Conservation (phyloP, 2,329 filamentous ascomycete species). For the Cordyceps militaris region DNA sequence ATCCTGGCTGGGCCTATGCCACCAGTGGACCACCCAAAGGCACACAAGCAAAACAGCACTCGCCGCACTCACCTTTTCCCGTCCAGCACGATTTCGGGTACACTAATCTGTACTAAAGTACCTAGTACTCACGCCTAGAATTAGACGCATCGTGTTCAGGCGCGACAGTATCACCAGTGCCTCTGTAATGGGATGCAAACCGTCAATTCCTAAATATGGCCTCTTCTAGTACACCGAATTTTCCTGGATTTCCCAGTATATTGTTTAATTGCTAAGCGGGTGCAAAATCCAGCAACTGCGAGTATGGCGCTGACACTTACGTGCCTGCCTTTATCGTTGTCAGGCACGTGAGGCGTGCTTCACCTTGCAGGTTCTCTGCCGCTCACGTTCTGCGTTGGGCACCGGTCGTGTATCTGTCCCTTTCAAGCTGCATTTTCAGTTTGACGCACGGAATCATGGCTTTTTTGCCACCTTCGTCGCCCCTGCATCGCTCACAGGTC, state of each 20-base stretch:
- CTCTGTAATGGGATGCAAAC: neutral
- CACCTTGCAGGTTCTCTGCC: constrained; percentile 5
- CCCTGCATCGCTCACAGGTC: constrained; percentile 4
- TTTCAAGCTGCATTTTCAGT: neutral
- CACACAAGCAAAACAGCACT: no score
- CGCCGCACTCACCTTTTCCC: no score
- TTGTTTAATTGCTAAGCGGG: neutral
- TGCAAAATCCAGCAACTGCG: neutral
- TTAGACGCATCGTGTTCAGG: neutral
- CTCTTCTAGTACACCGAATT: neutral
- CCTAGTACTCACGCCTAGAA: constrained; percentile 5
- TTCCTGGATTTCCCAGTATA: neutral
- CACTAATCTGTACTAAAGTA: neutral
- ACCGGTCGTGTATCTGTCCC: neutral
- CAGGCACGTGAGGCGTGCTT: constrained; percentile 10
- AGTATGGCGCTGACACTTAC: neutral
- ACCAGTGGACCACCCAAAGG: neutral
- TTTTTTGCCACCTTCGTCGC: neutral
- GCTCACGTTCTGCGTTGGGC: neutral
- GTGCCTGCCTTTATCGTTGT: constrained; percentile 1
- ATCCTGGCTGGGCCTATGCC: neutral
- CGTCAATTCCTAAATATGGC: neutral
- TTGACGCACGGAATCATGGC: neutral
- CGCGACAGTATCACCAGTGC: neutral
- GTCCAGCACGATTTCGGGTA: neutral